Evolutionary conservation across 768 basidiomycete species (phyloP), one percentile per base, ranked within the genome.

Genomic region (Suillus spraguei): DNA sequence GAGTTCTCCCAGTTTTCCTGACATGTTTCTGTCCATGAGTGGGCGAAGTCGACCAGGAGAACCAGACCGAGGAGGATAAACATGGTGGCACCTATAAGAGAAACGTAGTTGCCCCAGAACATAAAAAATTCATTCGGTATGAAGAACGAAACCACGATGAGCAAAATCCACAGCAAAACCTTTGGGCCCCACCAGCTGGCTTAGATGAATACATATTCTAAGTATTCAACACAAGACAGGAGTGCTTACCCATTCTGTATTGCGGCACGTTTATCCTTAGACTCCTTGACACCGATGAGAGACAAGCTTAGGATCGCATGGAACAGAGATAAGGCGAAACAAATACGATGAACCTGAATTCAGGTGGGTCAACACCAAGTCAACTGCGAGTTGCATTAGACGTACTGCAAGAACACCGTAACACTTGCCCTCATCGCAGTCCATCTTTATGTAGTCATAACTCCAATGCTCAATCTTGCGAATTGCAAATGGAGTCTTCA

Each of bases 151-250:
- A 91, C 76, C 65, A 83, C 83, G 54, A 95, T 80, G 63, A 99
- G 85, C 65, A 94, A 70, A 41, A 97, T 73, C 94, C 96, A 99
- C 10, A 92, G 80, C 10, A 97, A 82, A 59, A 93, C 88, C 74
- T 99, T 99, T 3, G 95, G 97, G 28, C 97, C 97, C 97, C 97
- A 99, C 95, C 95, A 99, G 35, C 95, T 97, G 68, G 20, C 33
- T 33, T 36, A 41, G 16, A 47, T 76, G 62, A 76, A 67, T 4
- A 28, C 60, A 59, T n/a, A 64, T 56, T 49, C 60, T 4, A 36
- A 58, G 55, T 17, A 63, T 60, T 49, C 60, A 42, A 9, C 47
- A 49, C 33, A 11, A 59, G 42, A 36, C 62, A 67, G 32, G 47
- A 16, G 11, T 56, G 67, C 82, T 67, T 74, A 95, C 93, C 97